Evolutionary conservation across 805 yeast genomes (phyloP).

Genomic region (Blastobotrys parvus): DNA sequence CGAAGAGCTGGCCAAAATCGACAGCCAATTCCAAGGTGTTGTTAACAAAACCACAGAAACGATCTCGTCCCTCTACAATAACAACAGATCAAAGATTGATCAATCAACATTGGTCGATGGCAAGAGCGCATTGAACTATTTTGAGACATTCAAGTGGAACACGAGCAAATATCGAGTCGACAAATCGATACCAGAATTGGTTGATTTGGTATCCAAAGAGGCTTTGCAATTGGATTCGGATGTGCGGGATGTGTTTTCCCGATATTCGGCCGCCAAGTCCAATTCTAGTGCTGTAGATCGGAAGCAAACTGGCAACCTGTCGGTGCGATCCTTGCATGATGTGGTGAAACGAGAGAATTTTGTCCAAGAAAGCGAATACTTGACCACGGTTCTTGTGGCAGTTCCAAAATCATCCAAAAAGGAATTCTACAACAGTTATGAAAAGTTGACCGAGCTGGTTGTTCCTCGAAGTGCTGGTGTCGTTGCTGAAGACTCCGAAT

Average conservation of each 20-base stretch:
- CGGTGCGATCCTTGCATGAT: constrained; percentile 84
- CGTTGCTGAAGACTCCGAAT: constrained; percentile 69
- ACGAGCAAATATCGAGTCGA: constrained; percentile 78
- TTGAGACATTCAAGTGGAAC: constrained; percentile 82
- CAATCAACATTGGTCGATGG: constrained; percentile 46
- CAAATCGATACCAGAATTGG: constrained; percentile 69
- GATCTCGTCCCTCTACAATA: constrained; percentile 41
- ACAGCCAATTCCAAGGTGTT: constrained; percentile 63
- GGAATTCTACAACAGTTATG: constrained; percentile 65
- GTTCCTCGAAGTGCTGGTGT: constrained; percentile 83
- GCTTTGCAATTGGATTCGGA: constrained; percentile 79
- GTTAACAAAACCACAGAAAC: constrained; percentile 73
- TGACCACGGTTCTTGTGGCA: constrained; percentile 78
- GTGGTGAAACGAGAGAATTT: constrained; percentile 77
- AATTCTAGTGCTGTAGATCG: constrained; percentile 83
- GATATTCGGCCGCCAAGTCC: constrained; percentile 75
- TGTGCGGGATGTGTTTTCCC: constrained; percentile 64
- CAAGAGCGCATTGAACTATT: constrained; percentile 49
- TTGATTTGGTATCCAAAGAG: constrained; percentile 62
- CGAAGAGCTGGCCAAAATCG: constrained; percentile 80
- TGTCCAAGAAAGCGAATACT: constrained; percentile 76
- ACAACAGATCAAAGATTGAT: constrained; percentile 35
- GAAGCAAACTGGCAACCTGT: constrained; percentile 86
- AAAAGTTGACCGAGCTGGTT: constrained; percentile 67
- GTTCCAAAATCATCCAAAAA: constrained; percentile 62